Evolutionary conservation across 1,139 yeast species (phyloP), one percentile per base, ranked within the genome.

Genomic region (Yamadazyma taylorii): DNA sequence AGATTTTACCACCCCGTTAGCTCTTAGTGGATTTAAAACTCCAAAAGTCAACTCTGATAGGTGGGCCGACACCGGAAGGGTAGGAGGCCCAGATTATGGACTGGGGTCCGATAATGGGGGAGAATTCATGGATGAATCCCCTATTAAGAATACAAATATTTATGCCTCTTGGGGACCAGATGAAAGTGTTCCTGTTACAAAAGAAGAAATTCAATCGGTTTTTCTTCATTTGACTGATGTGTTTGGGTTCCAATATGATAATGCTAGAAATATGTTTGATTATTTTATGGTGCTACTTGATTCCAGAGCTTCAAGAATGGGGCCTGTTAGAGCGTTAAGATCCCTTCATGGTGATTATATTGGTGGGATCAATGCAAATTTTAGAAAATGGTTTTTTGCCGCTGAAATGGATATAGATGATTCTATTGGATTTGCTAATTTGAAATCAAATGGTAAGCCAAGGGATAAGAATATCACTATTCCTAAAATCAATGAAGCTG

Each of bases 311-410:
- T 74, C 86, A n/a, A 66, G 90, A 46, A 70, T 79, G 63, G 68
- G 72, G 0, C 75, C 85, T 0, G 48, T 46, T 1, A 66, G 61
- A 33, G 88, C 90, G 0, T 62, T 84, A 38, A 58, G 68, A 32
- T 71, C 86, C 0, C 50, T 83, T 32, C 89, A 84, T 58, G 85
- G 83, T 0, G 85, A 84, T 40, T 83, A 82, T 52, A 79, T 92
- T 55, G 97, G 97, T 30, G 97, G 97, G 37, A 85, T 85, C 47
- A 79, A 88, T 45, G 84, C 97, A 22, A 92, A 92, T 63, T 92
- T 85, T 66, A 78, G 86, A 54, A 90, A 86, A 59, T 92, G 98
- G 98, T 92, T 87, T 62, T 88, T 92, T 64, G 96, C 97, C 23
- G 89, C 97, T 30, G 92, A 85, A 63, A 64, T 88, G 44, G 95